Conservation (phyloP, 345 rosid species). For the Eucalyptus sp. region DNA sequence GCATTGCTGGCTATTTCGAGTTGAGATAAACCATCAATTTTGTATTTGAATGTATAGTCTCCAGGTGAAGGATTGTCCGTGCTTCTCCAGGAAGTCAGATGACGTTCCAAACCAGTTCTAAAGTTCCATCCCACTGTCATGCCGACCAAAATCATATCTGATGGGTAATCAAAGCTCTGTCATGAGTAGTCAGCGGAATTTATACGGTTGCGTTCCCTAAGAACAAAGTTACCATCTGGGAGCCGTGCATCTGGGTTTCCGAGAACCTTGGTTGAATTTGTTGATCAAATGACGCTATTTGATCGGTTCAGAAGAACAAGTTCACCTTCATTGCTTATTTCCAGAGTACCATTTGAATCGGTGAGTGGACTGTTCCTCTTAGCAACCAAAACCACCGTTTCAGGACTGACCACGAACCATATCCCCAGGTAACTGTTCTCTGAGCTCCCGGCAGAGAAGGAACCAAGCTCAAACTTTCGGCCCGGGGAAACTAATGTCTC, state of each 20-base stretch:
- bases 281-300: no score
- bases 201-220: neutral
- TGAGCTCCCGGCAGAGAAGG: no score
- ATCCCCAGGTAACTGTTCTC: no score
- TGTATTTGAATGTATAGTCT: neutral
- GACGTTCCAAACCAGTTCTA: neutral
- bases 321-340: no score
- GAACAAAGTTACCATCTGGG: slow-evolving; percentile 20
- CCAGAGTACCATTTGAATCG: no score
- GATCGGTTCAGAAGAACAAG: no score
- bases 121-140: slow-evolving; percentile 12
- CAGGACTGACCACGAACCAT: no score
- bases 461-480: no score
- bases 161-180: slow-evolving; percentile 23
- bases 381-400: no score
- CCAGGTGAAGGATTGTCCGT: slow-evolving; percentile 11
- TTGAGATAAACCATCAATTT: neutral
- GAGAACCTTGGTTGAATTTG: no score
- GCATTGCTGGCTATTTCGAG: neutral
- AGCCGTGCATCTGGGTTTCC: neutral
- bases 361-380: no score
- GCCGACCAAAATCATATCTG: slow-evolving; percentile 9
- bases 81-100: slow-evolving; percentile 2
- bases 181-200: neutral
- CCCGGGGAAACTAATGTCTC: no score